A percentile compares a stretch with the other conserved stretches of the same genome.
These are phyloP conservation scores for Begonia loranthoides DNA, from an alignment of 306 rosid species.

Conservation along the genomic window DNA sequence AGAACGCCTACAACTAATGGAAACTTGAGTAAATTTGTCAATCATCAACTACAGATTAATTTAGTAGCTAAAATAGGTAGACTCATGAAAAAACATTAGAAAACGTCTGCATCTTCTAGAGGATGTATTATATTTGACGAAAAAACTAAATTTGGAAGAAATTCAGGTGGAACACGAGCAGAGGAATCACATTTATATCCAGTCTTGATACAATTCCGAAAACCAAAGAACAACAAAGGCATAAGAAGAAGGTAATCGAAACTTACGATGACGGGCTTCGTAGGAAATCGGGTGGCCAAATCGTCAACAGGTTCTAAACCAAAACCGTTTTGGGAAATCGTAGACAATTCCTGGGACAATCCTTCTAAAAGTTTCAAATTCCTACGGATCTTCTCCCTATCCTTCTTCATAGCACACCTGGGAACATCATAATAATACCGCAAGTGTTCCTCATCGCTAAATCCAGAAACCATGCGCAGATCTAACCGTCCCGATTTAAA, in stretches of 20 bases:
- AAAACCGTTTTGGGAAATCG: slow-evolving; percentile 26
- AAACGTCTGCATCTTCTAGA: too few relatives aligned
- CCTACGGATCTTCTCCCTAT: slow-evolving; percentile 35
- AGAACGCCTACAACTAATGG: too few relatives aligned
- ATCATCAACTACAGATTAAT: too few relatives aligned
- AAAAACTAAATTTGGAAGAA: too few relatives aligned
- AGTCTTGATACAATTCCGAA: not conserved
- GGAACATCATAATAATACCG: slow-evolving; percentile 22
- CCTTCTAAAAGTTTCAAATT: slow-evolving; percentile 47
- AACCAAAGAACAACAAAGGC: not conserved
- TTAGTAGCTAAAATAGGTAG: too few relatives aligned
- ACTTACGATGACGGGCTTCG: slow-evolving; percentile 34
- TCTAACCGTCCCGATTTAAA: slow-evolving; percentile 8
- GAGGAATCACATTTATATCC: not conserved
- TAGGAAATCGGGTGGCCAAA: slow-evolving; percentile 22
- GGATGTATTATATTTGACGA: too few relatives aligned
- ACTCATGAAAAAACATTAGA: too few relatives aligned
- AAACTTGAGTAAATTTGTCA: too few relatives aligned
- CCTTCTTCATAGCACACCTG: slow-evolving; percentile 14
- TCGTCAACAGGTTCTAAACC: slow-evolving; percentile 16
- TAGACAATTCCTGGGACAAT: slow-evolving; percentile 19
- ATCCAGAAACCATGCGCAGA: slow-evolving; percentile 20
- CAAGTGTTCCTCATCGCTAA: slow-evolving; percentile 43
- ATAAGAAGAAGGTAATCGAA: not conserved
- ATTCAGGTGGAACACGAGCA: not conserved